A percentile compares a stretch with the other conserved stretches of the same genome.
Conservation (phyloP, 139 green algal genomes). For the Edaphochlamys debaryana region DNA sequence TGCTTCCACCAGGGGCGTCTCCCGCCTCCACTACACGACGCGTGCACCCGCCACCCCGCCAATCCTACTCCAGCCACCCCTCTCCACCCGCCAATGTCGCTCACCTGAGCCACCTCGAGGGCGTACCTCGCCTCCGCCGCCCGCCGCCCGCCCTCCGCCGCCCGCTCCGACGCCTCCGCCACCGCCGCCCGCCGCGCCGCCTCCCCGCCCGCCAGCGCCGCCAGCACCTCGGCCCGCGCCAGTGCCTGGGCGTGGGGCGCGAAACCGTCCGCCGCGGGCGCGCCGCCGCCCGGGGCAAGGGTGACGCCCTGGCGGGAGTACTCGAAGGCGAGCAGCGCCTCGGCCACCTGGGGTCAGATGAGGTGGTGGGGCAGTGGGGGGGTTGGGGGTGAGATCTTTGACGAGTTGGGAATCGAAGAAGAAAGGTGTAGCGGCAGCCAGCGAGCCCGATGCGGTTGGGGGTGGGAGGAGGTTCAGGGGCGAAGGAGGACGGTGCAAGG, state of each 20-base stretch:
- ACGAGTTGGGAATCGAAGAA: too few species aligned
- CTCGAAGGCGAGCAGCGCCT: conserved; percentile 65
- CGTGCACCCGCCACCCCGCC: too few species aligned
- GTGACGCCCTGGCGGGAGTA: conserved; percentile 55
- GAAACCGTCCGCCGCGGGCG: conserved; percentile 34
- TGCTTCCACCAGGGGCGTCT: too few species aligned
- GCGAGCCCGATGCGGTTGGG: too few species aligned
- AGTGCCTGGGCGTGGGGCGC: conserved; percentile 10
- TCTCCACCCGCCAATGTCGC: neutral
- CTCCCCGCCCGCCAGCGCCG: conserved; percentile 19
- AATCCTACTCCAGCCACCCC: too few species aligned
- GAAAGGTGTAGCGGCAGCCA: too few species aligned
- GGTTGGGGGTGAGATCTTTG: too few species aligned
- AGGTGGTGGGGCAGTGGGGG: too few species aligned
- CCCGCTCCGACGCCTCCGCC: neutral
- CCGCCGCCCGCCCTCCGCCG: neutral
- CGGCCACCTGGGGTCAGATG: neutral
- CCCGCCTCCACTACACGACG: too few species aligned
- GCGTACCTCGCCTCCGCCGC: conserved; percentile 20
- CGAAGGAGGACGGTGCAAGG: too few species aligned
- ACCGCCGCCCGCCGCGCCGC: conserved; percentile 2
- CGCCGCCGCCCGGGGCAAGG: conserved; percentile 29
- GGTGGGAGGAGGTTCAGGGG: too few species aligned
- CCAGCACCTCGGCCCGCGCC: conserved; percentile 25
- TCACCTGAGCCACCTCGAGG: conserved; percentile 24